phyloP scores from a whole-genome alignment of 1,139 yeast species.

The Candida tropicalis region DNA sequence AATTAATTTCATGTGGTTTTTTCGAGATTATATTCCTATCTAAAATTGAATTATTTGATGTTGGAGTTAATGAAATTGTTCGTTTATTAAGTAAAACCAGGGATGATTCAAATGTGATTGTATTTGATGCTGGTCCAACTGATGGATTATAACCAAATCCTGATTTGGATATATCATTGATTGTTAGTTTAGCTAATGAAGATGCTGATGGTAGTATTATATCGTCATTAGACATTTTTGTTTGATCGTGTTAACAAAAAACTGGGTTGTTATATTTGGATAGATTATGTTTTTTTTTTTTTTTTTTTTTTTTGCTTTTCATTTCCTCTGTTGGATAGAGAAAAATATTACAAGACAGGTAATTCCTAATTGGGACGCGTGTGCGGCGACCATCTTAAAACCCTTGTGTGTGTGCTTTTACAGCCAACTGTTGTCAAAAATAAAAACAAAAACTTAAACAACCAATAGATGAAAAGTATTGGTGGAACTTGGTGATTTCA shows the following conservation, averaged over 20 bases:
- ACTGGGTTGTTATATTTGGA: not conserved
- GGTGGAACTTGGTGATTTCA: too few relatives aligned
- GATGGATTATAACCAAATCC: conserved; percentile 53
- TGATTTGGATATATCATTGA: conserved; percentile 33
- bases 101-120: conserved; percentile 40
- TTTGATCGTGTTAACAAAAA: not conserved
- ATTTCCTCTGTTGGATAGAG: too few relatives aligned
- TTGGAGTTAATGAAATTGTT: conserved; percentile 34
- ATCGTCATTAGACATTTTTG: conserved; percentile 36
- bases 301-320: too few relatives aligned
- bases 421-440: too few relatives aligned
- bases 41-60: conserved; percentile 51
- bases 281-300: not conserved
- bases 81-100: conserved; percentile 36
- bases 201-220: conserved; percentile 44
- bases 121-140: conserved; percentile 43
- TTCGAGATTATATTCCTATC: conserved; percentile 66
- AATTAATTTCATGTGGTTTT: conserved; percentile 64
- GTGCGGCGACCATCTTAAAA: too few relatives aligned
- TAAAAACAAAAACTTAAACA: too few relatives aligned
- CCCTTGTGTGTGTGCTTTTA: too few relatives aligned
- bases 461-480: too few relatives aligned
- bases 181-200: conserved; percentile 37
- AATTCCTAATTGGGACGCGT: too few relatives aligned
- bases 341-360: too few relatives aligned